Evolutionary conservation across 75 land plant species (phyloP).

Genomic region (Pseudotsuga menziesii): DNA sequence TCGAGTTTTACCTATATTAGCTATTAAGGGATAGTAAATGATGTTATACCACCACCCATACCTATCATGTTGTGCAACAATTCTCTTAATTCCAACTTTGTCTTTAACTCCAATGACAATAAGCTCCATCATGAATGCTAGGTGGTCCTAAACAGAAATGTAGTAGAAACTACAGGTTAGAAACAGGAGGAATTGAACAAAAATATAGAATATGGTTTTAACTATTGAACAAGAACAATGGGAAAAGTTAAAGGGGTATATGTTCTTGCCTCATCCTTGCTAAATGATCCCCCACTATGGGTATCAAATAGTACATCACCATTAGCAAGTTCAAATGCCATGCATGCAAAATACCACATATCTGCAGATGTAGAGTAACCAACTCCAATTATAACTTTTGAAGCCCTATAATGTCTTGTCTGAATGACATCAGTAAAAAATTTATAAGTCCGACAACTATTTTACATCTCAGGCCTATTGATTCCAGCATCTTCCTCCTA

Average conservation of each 20-base stretch:
- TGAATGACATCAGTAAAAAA: conserved; percentile 54
- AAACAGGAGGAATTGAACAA: background rate
- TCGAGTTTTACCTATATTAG: too few species aligned
- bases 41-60: too few species aligned
- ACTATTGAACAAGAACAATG: background rate
- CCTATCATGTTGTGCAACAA: too few species aligned
- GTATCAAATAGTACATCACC: conserved; percentile 91
- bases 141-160: conserved; percentile 65
- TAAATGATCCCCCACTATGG: conserved; percentile 49
- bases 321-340: conserved; percentile 93
- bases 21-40: too few species aligned
- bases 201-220: background rate
- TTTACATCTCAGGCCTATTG: conserved; percentile 82
- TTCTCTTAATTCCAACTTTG: too few species aligned
- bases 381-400: too few species aligned
- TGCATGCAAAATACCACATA: too few species aligned
- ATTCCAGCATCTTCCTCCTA: too few species aligned
- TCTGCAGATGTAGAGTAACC: too few species aligned
- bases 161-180: background rate
- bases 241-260: background rate
- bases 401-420: too few species aligned
- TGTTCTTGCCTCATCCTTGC: conserved; percentile 69
- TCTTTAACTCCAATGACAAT: too few species aligned
- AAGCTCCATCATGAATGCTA: conserved; percentile 90
- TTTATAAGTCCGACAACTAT: conserved; percentile 82